phyloP scores from a whole-genome alignment of 768 basidiomycete genomes.

The Boletus vinaceobasis region DNA sequence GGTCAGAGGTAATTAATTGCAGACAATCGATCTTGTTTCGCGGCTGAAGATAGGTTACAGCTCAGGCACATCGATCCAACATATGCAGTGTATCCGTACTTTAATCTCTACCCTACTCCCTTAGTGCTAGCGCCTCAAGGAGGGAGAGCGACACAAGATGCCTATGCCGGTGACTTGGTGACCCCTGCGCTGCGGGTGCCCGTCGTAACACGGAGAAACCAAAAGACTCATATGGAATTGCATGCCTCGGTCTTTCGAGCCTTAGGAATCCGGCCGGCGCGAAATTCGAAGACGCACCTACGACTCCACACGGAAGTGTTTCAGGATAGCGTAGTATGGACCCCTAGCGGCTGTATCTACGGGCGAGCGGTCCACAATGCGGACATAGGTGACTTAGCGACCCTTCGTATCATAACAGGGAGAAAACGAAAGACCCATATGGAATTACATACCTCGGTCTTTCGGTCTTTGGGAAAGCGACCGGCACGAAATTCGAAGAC shows the following conservation, averaged over 20 bases:
- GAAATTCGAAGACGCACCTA: conserved; percentile 32
- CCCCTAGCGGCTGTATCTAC: too few species aligned
- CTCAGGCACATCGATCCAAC: not conserved
- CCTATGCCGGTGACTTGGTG: not conserved
- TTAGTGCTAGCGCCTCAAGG: not conserved
- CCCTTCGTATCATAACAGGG: conserved; percentile 14
- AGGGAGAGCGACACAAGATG: not conserved
- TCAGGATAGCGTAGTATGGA: conserved; percentile 20
- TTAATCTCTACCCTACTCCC: conserved; percentile 20
- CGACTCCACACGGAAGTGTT: conserved; percentile 36
- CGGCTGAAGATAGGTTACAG: conserved; percentile 5
- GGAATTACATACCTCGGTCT: conserved; percentile 16
- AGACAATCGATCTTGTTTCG: not conserved
- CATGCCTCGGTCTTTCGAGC: conserved; percentile 8
- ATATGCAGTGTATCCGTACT: conserved; percentile 22
- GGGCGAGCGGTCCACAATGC: too few species aligned
- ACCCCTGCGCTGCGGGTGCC: not conserved
- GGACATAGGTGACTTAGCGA: too few species aligned
- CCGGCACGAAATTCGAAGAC: conserved; percentile 23
- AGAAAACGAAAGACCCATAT: conserved; percentile 21
- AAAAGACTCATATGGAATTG: conserved; percentile 25
- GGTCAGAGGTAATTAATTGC: conserved; percentile 11
- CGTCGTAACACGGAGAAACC: conserved; percentile 1
- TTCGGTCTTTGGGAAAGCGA: conserved; percentile 9
- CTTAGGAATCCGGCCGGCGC: conserved; percentile 8